Conservation (phyloP, 164 flowering plant genomes). For the Annona cherimola region DNA sequence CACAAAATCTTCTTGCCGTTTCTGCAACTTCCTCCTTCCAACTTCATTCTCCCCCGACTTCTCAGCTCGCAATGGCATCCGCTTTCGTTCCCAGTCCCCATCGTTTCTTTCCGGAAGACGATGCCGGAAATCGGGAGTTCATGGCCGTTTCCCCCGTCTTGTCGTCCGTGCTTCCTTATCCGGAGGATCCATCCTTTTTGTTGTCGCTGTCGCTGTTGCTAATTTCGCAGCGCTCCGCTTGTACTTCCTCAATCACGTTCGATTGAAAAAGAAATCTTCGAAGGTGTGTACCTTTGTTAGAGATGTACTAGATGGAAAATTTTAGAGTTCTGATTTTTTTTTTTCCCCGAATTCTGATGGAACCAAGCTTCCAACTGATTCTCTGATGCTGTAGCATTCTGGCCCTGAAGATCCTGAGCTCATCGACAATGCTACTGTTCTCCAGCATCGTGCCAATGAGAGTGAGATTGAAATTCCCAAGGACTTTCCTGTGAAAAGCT, state of each 20-base stretch:
- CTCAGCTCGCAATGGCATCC: conserved; percentile 2
- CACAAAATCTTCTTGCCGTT: neutral
- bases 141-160: conserved; percentile 19
- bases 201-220: conserved; percentile 41
- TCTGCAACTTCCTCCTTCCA: neutral
- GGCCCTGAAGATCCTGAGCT: conserved; percentile 14
- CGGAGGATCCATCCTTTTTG: conserved; percentile 36
- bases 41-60: neutral
- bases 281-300: conserved; percentile 15
- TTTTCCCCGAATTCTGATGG: no score
- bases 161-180: conserved; percentile 36
- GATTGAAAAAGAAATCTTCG: conserved; percentile 12
- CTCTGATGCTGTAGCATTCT: conserved; percentile 30
- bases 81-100: neutral
- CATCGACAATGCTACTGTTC: conserved; percentile 8
- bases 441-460: conserved; percentile 18
- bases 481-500: conserved; percentile 8
- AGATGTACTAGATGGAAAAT: no score
- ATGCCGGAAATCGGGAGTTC: conserved; percentile 18
- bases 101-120: neutral
- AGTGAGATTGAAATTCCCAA: conserved; percentile 15
- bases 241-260: conserved; percentile 20
- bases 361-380: conserved; percentile 7
- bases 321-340: no score
- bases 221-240: conserved; percentile 19